Conservation (phyloP, 164 flowering plant species). For the Magnolia changhungtana region DNA sequence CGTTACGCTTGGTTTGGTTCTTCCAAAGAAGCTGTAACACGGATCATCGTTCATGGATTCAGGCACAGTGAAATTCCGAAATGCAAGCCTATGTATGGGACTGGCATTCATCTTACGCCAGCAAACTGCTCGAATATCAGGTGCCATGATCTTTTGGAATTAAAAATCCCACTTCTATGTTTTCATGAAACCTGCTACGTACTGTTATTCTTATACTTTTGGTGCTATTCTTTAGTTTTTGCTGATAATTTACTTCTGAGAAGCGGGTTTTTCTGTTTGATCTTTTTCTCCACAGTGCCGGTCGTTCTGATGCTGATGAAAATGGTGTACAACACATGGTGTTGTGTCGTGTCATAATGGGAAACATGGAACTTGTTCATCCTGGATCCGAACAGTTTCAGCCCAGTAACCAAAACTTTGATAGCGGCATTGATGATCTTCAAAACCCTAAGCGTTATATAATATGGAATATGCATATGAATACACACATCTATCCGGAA, state of each 20-base stretch:
- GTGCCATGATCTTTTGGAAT: slow-evolving; percentile 25
- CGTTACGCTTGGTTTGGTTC: slow-evolving; percentile 80
- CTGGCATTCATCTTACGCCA: slow-evolving; percentile 73
- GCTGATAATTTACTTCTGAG: slow-evolving; percentile 15
- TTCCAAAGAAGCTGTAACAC: slow-evolving; percentile 40
- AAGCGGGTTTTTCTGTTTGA: slow-evolving; percentile 6
- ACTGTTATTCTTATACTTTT: neutral
- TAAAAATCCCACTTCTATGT: neutral
- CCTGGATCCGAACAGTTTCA: slow-evolving; percentile 62
- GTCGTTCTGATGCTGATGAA: slow-evolving; percentile 83
- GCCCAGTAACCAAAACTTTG: slow-evolving; percentile 68
- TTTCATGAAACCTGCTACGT: neutral
- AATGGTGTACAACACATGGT: slow-evolving; percentile 71
- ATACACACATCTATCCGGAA: slow-evolving; percentile 80
- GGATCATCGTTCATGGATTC: slow-evolving; percentile 60
- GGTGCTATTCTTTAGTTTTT: neutral
- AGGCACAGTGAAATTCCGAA: slow-evolving; percentile 38
- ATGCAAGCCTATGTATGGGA: slow-evolving; percentile 42
- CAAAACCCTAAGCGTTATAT: slow-evolving; percentile 53
- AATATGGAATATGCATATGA: slow-evolving; percentile 78
- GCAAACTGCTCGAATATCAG: slow-evolving; percentile 49
- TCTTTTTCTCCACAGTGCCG: slow-evolving; percentile 55
- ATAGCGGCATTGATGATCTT: slow-evolving; percentile 82
- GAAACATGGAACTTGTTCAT: slow-evolving; percentile 73
- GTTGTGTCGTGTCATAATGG: slow-evolving; percentile 89